Evolutionary conservation across 2,329 filamentous ascomycete genomes (phyloP).

Genomic region (Aspergillus vadensis): DNA sequence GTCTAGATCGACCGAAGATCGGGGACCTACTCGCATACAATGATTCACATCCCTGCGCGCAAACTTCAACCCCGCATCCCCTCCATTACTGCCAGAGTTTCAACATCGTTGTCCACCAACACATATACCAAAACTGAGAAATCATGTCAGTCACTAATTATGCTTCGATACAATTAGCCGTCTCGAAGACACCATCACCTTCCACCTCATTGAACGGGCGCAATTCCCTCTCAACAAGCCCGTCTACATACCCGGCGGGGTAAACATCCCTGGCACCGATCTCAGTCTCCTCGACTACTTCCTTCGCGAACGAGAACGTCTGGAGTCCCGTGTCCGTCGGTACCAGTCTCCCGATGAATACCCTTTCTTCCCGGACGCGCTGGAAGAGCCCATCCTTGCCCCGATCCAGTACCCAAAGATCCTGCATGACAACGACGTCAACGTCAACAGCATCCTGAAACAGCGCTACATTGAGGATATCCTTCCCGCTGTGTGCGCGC

Average conservation of each 20-base stretch:
- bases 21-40: neutral
- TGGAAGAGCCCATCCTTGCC: conserved; percentile 80
- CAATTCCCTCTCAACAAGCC: conserved; percentile 91
- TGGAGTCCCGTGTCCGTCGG: conserved; percentile 90
- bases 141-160: neutral
- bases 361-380: conserved; percentile 85
- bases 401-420: conserved; percentile 86
- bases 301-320: conserved; percentile 80
- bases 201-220: conserved; percentile 95
- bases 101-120: neutral
- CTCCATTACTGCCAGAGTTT: neutral
- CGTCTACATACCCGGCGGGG: conserved; percentile 77
- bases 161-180: conserved; percentile 60
- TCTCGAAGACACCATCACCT: conserved; percentile 95
- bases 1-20: neutral
- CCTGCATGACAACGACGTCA: conserved; percentile 84
- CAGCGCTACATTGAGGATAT: conserved; percentile 79
- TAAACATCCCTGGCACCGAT: conserved; percentile 70
- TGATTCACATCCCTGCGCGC: conserved; percentile 1
- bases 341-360: conserved; percentile 97
- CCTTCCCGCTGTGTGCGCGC: conserved; percentile 78
- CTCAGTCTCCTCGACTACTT: conserved; percentile 94
- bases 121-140: neutral
- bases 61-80: conserved; percentile 9
- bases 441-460: conserved; percentile 87